phyloP scores from a whole-genome alignment of 73 alveolate genomes.

The Halteria grandinella region DNA sequence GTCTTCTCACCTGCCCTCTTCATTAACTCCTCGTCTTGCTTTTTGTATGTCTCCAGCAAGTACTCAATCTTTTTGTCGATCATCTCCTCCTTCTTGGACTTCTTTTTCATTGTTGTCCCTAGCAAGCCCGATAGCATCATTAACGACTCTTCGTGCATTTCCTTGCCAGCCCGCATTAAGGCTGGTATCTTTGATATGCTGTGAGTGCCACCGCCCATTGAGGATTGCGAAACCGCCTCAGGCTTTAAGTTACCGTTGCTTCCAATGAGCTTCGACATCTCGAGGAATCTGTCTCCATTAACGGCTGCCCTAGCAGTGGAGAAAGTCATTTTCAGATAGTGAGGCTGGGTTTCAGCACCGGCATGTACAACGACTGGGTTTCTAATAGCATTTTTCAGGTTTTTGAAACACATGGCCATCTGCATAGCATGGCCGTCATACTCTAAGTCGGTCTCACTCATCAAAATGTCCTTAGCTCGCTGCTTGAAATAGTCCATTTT shows the following conservation, averaged over 20 bases:
- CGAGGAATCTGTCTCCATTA: slow-evolving; percentile 65
- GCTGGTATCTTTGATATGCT: slow-evolving; percentile 32
- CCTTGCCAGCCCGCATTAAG: slow-evolving; percentile 46
- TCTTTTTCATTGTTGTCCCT: slow-evolving; percentile 38
- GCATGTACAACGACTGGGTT: slow-evolving; percentile 57
- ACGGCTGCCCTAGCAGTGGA: slow-evolving; percentile 55
- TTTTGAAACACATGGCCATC: slow-evolving; percentile 60
- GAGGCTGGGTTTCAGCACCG: slow-evolving; percentile 33
- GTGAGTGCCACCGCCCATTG: no score
- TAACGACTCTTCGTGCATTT: background rate
- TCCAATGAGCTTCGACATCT: slow-evolving; percentile 17
- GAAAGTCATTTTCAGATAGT: slow-evolving; percentile 68
- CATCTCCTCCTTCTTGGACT: slow-evolving; percentile 58
- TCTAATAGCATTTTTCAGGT: slow-evolving; percentile 47
- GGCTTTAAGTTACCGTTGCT: no score
- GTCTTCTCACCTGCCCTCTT: slow-evolving; percentile 44
- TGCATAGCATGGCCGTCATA: slow-evolving; percentile 40
- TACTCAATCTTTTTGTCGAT: slow-evolving; percentile 61
- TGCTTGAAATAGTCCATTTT: slow-evolving; percentile 61
- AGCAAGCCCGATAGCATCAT: background rate
- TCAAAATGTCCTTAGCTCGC: slow-evolving; percentile 51
- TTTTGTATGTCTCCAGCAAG: slow-evolving; percentile 51
- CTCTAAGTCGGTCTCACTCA: slow-evolving; percentile 42
- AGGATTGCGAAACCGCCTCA: no score
- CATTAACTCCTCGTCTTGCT: slow-evolving; percentile 28